Base-by-base conservation (phyloP, 2,329 filamentous ascomycete species). In the Sclerotiophoma versabilis region DNA sequence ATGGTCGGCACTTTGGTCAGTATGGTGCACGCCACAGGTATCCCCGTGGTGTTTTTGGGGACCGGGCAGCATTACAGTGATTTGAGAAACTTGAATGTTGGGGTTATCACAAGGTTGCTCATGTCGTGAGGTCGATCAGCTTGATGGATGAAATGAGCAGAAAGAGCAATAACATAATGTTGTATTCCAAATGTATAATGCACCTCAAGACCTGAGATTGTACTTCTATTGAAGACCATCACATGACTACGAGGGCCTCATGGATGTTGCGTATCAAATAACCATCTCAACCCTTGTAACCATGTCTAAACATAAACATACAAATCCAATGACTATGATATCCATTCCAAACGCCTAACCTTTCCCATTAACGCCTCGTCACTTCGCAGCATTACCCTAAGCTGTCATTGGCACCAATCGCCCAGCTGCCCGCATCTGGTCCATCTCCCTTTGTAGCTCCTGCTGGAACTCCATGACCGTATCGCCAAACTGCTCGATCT, bases 1-100 rank as follows among this genome's bases (percentile, higher is more conserved):
- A 98, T 98, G 93, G 92, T 97, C 36, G 92, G 88, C 2, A 97
- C 93, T 2, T 81, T 99, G 60, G 95, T 99, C 59, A 96, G 91
- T 73, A 93, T 99, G 81, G 93, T 99, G 32, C 93, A 98, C 78
- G 93, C 95, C 3, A 99, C 96, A 3, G 92, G 93, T 23, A 96
- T 99, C 38, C 96, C 96, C 0, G 92, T 99, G 17, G 83, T 98
- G 10, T 99, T 99, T 72, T 84, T 99, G 63, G 95, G 88, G 2
- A 84, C 87, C 32, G 86, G 86, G 4, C 86, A 88, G 75, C 85
- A 88, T 72, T 88, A 88, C 70, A 84, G 84, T 23, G 86, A 88
- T 75, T 66, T 88, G 65, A 80, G 86, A 66, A 84, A 83, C 20
- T 68, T 88, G 62, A 87, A 85, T 69, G 85, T 88, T n/a, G 79